Base-by-base conservation (phyloP, 2,329 filamentous ascomycete genomes). In the Fusarium sp. region DNA sequence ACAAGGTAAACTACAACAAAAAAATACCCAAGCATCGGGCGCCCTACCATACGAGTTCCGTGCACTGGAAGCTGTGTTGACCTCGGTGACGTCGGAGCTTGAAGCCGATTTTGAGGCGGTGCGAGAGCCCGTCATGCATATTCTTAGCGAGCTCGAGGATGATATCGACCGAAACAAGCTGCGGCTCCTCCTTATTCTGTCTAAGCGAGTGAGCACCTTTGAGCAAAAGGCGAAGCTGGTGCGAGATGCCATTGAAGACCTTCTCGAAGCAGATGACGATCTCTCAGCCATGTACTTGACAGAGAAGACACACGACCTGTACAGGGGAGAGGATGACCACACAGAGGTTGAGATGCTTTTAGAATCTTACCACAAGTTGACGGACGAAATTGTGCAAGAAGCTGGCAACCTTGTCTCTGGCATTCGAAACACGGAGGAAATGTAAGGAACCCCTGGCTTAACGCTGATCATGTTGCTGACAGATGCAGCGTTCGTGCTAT, bases 341-440 rank as follows among this genome's bases (percentile, higher is more conserved):
- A 96, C 95, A 25, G 96, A 99, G 79, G 92, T 99, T 8, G 96
- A 99, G 81, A 94, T 99, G 89, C 84, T 99, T 47, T 83, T 99
- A 6, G 96, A 99, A 78, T 97, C 94, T 4, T 99, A 99, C 78
- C 93, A 98, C 79, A 98, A 98, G 79, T 91, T 99, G 40, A 95
- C 94, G 70, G 96, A 99, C 76, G 96, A 99, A 82, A 97, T 98
- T 72, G 95, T 97, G 11, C 95, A 99, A 79, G 92, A 96, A 66
- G 93, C 94, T 17, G 92, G 93, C 64, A 98, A 97, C 79, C 80
- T 98, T 70, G 94, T 98, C 56, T 95, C 92, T 11, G 94, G 93
- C 70, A 99, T 99, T 77, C 88, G 96, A 72, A 99, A 98, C 80
- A 99, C 96, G 1, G 96, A 99, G 80, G 96, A 99, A 81, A 96